Conservation (phyloP, 768 basidiomycete genomes). For the Tulasnella sp. region DNA sequence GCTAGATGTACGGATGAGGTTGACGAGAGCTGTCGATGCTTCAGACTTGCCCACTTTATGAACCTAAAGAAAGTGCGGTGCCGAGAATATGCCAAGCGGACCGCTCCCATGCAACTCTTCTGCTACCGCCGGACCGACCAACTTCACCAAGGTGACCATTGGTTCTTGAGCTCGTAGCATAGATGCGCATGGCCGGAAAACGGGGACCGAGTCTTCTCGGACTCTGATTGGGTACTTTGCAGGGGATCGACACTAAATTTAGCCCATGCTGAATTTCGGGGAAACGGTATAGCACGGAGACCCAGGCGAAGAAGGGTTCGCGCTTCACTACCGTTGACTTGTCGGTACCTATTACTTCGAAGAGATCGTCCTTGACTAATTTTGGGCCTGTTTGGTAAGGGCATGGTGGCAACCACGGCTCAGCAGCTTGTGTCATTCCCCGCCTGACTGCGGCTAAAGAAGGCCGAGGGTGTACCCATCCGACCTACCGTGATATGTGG, state of each 20-base stretch:
- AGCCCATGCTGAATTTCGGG: background rate
- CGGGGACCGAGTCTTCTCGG: background rate
- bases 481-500: background rate
- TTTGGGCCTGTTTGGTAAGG: background rate
- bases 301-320: background rate
- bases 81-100: constrained; percentile 21
- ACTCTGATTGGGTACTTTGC: background rate
- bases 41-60: background rate
- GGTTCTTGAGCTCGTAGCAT: background rate
- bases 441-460: background rate
- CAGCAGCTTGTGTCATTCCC: background rate
- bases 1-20: background rate
- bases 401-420: background rate
- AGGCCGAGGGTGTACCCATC: background rate
- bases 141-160: constrained; percentile 3
- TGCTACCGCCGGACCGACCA: background rate
- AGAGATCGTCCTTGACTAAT: background rate
- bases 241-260: background rate
- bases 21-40: background rate
- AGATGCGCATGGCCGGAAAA: background rate
- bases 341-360: background rate
- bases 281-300: background rate
- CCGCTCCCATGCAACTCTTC: background rate
- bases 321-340: constrained; percentile 12
- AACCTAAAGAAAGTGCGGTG: background rate